Evolutionary conservation across 176 grass and related monocot genomes (phyloP).

Genomic region (Otatea glauca): DNA sequence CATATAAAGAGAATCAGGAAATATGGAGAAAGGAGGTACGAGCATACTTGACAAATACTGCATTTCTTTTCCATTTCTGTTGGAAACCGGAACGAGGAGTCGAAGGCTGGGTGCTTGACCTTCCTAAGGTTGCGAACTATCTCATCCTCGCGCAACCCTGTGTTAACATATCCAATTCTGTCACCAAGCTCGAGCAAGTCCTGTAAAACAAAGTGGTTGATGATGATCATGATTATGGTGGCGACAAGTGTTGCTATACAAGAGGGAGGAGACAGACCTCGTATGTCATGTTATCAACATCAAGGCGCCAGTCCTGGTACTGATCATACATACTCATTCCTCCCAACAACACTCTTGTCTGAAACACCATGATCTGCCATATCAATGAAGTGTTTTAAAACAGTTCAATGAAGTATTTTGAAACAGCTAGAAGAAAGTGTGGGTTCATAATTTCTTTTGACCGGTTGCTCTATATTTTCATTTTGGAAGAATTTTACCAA

Average conservation of each 20-base stretch:
- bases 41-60: constrained; percentile 86
- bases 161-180: constrained; percentile 88
- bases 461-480: not conserved
- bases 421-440: not conserved
- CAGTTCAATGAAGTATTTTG: not conserved
- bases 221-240: not conserved
- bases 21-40: not conserved
- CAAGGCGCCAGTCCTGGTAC: constrained; percentile 87
- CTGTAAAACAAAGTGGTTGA: constrained; percentile 43
- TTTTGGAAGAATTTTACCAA: not conserved
- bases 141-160: constrained; percentile 91
- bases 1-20: not conserved
- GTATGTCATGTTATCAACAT: constrained; percentile 95
- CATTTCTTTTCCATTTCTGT: constrained; percentile 82
- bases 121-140: constrained; percentile 65
- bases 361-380: constrained; percentile 95
- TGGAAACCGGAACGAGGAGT: constrained; percentile 52
- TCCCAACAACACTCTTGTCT: constrained; percentile 83
- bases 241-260: not conserved
- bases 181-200: constrained; percentile 92
- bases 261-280: constrained; percentile 55
- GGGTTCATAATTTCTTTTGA: not conserved
- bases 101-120: constrained; percentile 60
- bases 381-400: not conserved
- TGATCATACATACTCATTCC: constrained; percentile 76